Conservation (phyloP, 2,329 filamentous ascomycete genomes). For the Huntiella moniliformis region DNA sequence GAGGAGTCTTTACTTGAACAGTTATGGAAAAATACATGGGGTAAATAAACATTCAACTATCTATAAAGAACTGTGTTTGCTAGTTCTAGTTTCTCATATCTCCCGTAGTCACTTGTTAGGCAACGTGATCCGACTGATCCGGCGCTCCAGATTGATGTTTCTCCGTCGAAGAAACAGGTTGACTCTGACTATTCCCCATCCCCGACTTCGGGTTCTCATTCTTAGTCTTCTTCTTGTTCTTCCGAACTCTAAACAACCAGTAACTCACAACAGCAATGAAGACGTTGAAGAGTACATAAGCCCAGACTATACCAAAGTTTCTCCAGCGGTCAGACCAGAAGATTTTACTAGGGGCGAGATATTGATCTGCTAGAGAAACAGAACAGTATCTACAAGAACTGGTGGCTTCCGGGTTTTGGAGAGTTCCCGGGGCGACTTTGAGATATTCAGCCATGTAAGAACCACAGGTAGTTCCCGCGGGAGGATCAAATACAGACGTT, state of each 20-base stretch:
- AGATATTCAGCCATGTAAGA: conserved; percentile 44
- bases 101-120: no score
- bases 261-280: conserved; percentile 39
- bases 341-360: conserved; percentile 26
- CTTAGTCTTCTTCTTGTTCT: conserved; percentile 4
- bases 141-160: not conserved
- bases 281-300: conserved; percentile 46
- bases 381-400: conserved; percentile 47
- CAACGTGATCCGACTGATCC: conserved; percentile 26
- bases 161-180: not conserved
- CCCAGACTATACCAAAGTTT: conserved; percentile 54
- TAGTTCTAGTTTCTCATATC: no score
- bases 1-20: conserved; percentile 50
- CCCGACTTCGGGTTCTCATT: not conserved
- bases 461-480: conserved; percentile 40
- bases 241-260: conserved; percentile 39
- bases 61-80: no score
- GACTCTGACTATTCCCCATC: not conserved
- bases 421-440: conserved; percentile 28
- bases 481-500: conserved; percentile 44
- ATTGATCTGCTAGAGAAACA: conserved; percentile 44
- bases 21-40: conserved; percentile 41
- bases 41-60: conserved; percentile 18
- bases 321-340: conserved; percentile 40
- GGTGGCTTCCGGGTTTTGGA: conserved; percentile 42